Evolutionary conservation across 2,329 filamentous ascomycete genomes (phyloP).

Genomic region (Sclerotinia trifoliorum): DNA sequence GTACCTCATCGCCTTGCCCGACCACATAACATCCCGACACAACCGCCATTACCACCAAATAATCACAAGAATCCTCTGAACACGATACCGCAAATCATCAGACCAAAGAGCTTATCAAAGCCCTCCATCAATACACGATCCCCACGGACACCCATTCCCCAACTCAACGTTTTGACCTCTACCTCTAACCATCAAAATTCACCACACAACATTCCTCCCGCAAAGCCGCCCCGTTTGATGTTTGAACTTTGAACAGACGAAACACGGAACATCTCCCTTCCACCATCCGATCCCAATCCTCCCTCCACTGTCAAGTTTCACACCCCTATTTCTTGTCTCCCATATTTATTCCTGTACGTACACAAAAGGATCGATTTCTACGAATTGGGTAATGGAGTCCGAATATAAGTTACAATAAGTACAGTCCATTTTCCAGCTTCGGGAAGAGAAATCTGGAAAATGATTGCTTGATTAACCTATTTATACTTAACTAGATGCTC

Average conservation of each 20-base stretch:
- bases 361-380: neutral
- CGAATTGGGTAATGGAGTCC: neutral
- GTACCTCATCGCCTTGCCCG: neutral
- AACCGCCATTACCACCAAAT: neutral
- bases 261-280: neutral
- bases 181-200: neutral
- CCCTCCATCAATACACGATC: neutral
- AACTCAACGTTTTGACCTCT: conserved; percentile 1
- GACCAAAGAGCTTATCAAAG: neutral
- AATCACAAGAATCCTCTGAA: neutral
- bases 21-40: neutral
- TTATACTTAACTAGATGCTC: too few relatives aligned
- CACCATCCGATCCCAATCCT: neutral
- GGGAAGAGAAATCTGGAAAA: neutral
- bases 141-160: neutral
- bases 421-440: neutral
- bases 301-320: neutral
- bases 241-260: neutral
- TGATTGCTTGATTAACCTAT: too few relatives aligned
- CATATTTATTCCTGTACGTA: neutral
- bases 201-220: neutral
- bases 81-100: neutral
- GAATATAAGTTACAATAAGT: too few relatives aligned
- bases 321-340: neutral
- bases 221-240: conserved; percentile 6